Evolutionary conservation across 2,329 filamentous ascomycete genomes (phyloP).

Genomic region (Talaromyces sp.): DNA sequence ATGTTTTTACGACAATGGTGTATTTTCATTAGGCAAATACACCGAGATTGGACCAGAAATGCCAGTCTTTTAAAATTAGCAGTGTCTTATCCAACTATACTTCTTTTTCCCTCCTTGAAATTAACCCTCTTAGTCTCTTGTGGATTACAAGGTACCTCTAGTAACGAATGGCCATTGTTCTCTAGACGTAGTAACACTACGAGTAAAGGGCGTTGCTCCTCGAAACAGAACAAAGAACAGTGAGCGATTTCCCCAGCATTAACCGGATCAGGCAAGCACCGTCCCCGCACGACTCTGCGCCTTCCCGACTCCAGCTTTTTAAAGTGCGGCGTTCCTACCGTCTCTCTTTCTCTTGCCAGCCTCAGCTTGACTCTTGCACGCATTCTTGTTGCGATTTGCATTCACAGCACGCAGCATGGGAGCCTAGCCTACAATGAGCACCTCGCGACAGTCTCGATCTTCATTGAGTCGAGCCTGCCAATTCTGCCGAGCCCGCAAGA

Average conservation of each 20-base stretch:
- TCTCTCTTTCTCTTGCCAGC: background rate
- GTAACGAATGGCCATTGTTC: background rate
- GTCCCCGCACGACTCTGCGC: too few species aligned
- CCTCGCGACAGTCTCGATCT: background rate
- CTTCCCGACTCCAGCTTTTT: background rate
- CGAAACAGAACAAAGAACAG: background rate
- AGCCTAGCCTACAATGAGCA: background rate
- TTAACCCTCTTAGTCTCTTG: background rate
- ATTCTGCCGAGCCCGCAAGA: conserved; percentile 29
- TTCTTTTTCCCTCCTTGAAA: background rate
- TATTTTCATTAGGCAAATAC: background rate
- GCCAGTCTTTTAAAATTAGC: background rate
- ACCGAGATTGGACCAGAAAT: background rate
- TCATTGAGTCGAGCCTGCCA: conserved; percentile 22
- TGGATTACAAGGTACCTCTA: background rate
- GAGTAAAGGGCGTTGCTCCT: background rate
- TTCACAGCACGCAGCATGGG: background rate
- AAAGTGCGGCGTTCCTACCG: background rate
- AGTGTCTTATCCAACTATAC: background rate
- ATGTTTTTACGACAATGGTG: background rate
- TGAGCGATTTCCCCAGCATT: background rate
- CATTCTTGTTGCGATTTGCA: background rate
- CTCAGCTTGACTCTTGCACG: background rate
- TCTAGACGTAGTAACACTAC: background rate
- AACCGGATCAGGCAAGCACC: background rate